Evolutionary conservation across 192 early-diverging fungal species (phyloP), one percentile per base, ranked within the genome.

Genomic region (Backusella macrospora): DNA sequence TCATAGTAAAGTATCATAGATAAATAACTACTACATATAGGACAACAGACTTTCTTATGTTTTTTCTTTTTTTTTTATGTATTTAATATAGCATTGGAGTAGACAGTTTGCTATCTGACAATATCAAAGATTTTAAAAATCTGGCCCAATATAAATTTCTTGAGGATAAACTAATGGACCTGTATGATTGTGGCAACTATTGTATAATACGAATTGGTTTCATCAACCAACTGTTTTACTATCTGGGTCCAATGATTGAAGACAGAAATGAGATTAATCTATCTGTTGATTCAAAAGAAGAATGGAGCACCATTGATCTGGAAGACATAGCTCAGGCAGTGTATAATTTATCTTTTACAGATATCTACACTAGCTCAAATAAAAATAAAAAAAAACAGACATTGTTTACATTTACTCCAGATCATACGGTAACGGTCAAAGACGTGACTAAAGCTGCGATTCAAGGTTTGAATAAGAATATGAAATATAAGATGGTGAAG

Each of bases 191-290:
- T 1, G 43, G 48, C 2, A 37, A n/a, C 13, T 26, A 65, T 13
- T 73, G 72, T 37, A 46, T 73, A 5, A 46, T 73, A 4, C 59
- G 62, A 43, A 43, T 34, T 18, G 23, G 43, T 5, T 47, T 73
- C 15, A 38, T 73, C 3, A 43, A 55, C 26, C 72, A 73, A 21
- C 26, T 62, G 1, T 64, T 73, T 10, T 73, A 65, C 62, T 73
- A 73, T 48, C 21, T 73, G 37, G 59, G 47, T 0, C 72, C 72
- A 10, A 73, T 73, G 72, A 37, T 73, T 21, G 72, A 73, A 3
- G 49, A 73, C 12, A 15, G 65, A 13, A 37, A 45, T 1, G 14
- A 46, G 16, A 63, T 73, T 6, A 4, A 0, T 10, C 16, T 73
- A 37, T 14, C 72, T 1, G 44, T 65, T 37, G 0, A 65, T 13